These are phyloP conservation scores for Stephania cephalantha DNA, from an alignment of 164 flowering plant species.

Conservation along the genomic window DNA sequence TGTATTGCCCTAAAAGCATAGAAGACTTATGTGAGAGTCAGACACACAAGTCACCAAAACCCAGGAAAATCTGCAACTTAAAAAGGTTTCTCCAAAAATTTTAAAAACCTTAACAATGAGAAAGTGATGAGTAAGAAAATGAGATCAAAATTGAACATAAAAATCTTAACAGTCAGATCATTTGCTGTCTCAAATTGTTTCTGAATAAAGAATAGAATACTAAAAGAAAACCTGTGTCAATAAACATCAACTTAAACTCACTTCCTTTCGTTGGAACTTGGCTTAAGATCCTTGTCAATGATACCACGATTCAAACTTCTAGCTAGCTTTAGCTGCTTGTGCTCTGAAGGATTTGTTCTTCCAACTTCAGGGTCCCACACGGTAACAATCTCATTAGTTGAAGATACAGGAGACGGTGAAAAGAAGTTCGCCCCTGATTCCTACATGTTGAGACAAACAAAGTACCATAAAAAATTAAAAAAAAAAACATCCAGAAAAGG, in stretches of 20 bases:
- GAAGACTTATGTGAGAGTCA: not conserved
- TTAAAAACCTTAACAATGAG: not conserved
- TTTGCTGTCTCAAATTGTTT: not conserved
- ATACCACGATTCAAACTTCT: slow-evolving; percentile 94
- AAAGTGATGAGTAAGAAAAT: not conserved
- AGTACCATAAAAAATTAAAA: slow-evolving; percentile 5
- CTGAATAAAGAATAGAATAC: not conserved
- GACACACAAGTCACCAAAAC: not conserved
- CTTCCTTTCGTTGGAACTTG: slow-evolving; percentile 88
- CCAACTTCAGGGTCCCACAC: slow-evolving; percentile 99
- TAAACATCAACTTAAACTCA: slow-evolving; percentile 29
- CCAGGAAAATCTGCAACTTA: not conserved
- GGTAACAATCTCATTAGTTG: slow-evolving; percentile 88
- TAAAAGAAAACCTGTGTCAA: not conserved
- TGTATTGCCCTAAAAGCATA: slow-evolving; percentile 67
- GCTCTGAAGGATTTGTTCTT: slow-evolving; percentile 92
- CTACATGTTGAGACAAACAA: slow-evolving; percentile 34
- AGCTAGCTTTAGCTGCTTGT: slow-evolving; percentile 92
- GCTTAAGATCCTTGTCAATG: slow-evolving; percentile 95
- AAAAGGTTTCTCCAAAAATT: not conserved
- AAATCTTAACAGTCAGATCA: not conserved
- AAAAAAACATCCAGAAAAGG: not conserved
- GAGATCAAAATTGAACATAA: not conserved
- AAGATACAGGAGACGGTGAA: slow-evolving; percentile 77
- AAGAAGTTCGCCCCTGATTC: slow-evolving; percentile 92